phyloP scores from a whole-genome alignment of 108 stramenopile species.

The Discostella pseudostelligera region DNA sequence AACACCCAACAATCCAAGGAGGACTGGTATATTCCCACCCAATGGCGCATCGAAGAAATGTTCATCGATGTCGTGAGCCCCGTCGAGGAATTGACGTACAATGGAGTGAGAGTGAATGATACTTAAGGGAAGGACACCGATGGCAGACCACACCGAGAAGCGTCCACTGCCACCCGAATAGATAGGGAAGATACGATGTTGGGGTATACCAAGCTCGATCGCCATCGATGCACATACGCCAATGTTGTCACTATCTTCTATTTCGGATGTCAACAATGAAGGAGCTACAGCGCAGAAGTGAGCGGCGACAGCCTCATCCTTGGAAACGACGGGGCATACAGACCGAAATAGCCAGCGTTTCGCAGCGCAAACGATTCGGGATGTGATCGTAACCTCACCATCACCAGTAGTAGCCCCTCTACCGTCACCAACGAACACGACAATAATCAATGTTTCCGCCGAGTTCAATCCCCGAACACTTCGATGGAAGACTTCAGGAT shows the following conservation, averaged over 20 bases:
- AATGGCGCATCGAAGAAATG: constrained; percentile 96
- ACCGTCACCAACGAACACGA: constrained; percentile 40
- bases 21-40: constrained; percentile 93
- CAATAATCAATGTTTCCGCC: constrained; percentile 61
- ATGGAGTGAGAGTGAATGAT: constrained; percentile 87
- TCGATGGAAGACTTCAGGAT: constrained; percentile 94
- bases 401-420: too few relatives aligned
- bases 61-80: constrained; percentile 97
- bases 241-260: background rate
- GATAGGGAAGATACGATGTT: constrained; percentile 87
- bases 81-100: constrained; percentile 82
- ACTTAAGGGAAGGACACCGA: constrained; percentile 86
- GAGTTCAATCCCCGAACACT: constrained; percentile 70
- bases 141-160: constrained; percentile 84
- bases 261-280: constrained; percentile 17
- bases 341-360: constrained; percentile 67
- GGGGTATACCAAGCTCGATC: constrained; percentile 74
- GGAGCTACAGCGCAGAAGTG: constrained; percentile 88
- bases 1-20: constrained; percentile 95
- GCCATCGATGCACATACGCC: too few relatives aligned
- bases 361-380: constrained; percentile 80
- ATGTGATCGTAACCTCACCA: constrained; percentile 77
- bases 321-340: constrained; percentile 24
- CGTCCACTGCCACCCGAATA: constrained; percentile 98
- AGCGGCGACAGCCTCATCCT: constrained; percentile 60